Base-by-base conservation (phyloP, 2,329 filamentous ascomycete species). In the Ophioceras dolichostomum region DNA sequence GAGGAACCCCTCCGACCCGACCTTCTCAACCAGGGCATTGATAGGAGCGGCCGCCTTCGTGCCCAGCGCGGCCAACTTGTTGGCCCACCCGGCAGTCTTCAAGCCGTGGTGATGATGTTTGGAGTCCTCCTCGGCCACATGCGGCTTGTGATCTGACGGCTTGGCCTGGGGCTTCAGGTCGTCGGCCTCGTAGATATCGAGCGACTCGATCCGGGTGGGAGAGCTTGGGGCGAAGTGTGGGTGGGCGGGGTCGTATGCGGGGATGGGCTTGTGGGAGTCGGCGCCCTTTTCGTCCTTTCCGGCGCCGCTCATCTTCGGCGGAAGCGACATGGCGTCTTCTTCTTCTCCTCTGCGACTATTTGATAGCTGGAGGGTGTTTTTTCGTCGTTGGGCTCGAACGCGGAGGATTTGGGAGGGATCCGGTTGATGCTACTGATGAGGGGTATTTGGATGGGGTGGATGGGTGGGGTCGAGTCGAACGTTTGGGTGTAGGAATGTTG, bases 1-100 rank as follows among this genome's bases (percentile, higher is more conserved):
- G 72, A 88, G 81, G 58, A 94, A 94, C 17, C 83, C 81, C 58
- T 94, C 86, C 34, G 60, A 61, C n/a, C 86, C 86, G 27, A 94
- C 66, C 58, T 81, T 86, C 59, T 93, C 86, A 13, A 80, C 84
- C 17, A 94, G 58, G 41, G 70, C 76, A 54, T 94, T 94, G 51
- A 94, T 78, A 3, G 86, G 85, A 2, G 71, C 74, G 13, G 83
- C 82, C 10, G 67, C 63, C 49, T 68, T 66, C 37, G 58, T 42
- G 46, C 60, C 57, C 51, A 62, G 44, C 30, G 47, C 48, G 10
- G 54, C 47, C 6, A 58, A 41, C 13, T 51, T 50, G 36, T 52
- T 42, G 24, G 43, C 41, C 45, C 45, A 52, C 38, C 47, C 45
- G 24, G 35, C 41, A 35, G n/a, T n/a, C n/a, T n/a, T n/a, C n/a